Base-by-base conservation (phyloP, 306 rosid genomes). In the Bauhinia variegata region DNA sequence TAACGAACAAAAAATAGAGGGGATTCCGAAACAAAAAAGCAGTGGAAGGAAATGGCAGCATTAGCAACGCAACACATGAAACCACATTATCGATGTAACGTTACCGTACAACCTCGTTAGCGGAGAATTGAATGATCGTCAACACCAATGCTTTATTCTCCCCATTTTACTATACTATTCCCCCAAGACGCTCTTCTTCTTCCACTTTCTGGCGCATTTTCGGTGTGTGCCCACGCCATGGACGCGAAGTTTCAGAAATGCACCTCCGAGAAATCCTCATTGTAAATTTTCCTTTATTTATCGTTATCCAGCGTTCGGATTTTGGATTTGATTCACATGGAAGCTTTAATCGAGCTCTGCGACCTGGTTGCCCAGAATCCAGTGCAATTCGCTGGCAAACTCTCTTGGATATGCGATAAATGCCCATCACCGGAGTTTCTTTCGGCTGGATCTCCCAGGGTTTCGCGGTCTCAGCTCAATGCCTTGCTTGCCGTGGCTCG, bases 401-500 rank as follows among this genome's bases (percentile, higher is more conserved):
- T 93, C 1, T 75, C 88, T 0, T 89, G 98, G 98, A 80, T 93
- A 70, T 89, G 96, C 70, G 75, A 78, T 77, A 81, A 92, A 73
- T 89, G 96, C 36, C 97, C 98, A 0, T 80, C 88, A 37, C 84
- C 96, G 47, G 96, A 86, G 59, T 68, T 75, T 46, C 88, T 93
- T 5, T 75, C 82, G 0, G 47, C 79, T 16, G 90, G 96, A 88
- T 89, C 95, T 77, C 84, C 86, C 63, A 76, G 96, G 83, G 87
- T 89, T 80, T 84, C 98, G 39, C 89, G 86, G 13, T 75, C 93
- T 23, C 98, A 93, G 77, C 96, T 93, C 86, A 89, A 93, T 86
- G 97, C 98, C 70, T 80, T 93, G 37, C 84, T 83, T 57, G 97
- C 91, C 61, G 89, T 93, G 37, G 88, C 95, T 6, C 86, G 96